phyloP scores from a whole-genome alignment of 495 filamentous ascomycete genomes.

The Cudoniella acicularis region DNA sequence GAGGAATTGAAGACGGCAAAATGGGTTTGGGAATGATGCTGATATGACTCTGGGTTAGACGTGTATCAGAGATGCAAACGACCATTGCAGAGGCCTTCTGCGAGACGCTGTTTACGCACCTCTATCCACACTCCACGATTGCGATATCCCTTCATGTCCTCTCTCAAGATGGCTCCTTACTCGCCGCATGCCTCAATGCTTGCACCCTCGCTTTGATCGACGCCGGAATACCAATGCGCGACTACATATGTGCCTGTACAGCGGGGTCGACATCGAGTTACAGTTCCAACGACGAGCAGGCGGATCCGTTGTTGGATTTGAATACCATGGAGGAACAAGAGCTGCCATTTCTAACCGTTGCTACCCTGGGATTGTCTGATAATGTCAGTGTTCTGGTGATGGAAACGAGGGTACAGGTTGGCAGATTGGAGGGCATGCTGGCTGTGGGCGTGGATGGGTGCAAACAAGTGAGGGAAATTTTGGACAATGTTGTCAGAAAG shows the following conservation, averaged over 20 bases:
- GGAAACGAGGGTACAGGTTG: constrained; percentile 77
- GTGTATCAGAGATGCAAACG: constrained; percentile 66
- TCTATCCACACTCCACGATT: constrained; percentile 88
- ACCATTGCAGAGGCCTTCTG: constrained; percentile 72
- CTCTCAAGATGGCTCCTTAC: constrained; percentile 84
- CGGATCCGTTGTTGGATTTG: constrained; percentile 86
- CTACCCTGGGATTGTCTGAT: constrained; percentile 65
- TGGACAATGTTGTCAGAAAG: constrained; percentile 65
- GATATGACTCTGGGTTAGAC: background rate
- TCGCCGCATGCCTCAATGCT: constrained; percentile 88
- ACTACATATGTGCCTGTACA: constrained; percentile 86
- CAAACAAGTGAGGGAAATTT: constrained; percentile 72
- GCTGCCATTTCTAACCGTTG: constrained; percentile 83
- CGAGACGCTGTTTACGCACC: constrained; percentile 70
- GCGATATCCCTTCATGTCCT: constrained; percentile 79
- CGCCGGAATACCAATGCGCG: constrained; percentile 90
- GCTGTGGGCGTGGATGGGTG: constrained; percentile 91
- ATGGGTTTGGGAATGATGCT: background rate
- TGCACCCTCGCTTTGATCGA: constrained; percentile 89
- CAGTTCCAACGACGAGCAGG: constrained; percentile 57
- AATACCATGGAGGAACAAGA: constrained; percentile 86
- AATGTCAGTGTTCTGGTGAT: constrained; percentile 75
- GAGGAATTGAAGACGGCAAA: background rate
- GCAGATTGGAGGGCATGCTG: constrained; percentile 83
- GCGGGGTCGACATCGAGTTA: constrained; percentile 71